A percentile compares a stretch with the other conserved stretches of the same genome.
phyloP scores from a whole-genome alignment of 2,329 filamentous ascomycete species.

The Hymenoscyphus linearis region DNA sequence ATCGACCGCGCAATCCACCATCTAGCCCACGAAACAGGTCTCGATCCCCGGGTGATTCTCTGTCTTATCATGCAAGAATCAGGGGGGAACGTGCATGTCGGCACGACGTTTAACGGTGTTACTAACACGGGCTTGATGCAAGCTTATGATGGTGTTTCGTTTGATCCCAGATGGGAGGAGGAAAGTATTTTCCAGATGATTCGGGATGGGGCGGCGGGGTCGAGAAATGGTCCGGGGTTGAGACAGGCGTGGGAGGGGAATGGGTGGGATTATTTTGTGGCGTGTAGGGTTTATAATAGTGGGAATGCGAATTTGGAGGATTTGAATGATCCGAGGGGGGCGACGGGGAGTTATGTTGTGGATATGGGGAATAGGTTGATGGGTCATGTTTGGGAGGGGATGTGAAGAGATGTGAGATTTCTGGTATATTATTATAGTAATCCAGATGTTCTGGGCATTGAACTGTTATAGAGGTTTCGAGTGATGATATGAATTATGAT shows the following conservation, averaged over 20 bases:
- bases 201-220: conserved; percentile 10
- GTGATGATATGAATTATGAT: no score
- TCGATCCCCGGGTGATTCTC: conserved; percentile 17
- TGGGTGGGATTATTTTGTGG: conserved; percentile 12
- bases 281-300: conserved; percentile 14
- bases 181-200: conserved; percentile 7
- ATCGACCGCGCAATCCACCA: conserved; percentile 11
- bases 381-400: conserved; percentile 11
- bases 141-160: conserved; percentile 4
- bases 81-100: background rate
- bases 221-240: conserved; percentile 10
- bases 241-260: conserved; percentile 8
- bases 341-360: conserved; percentile 12
- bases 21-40: conserved; percentile 12
- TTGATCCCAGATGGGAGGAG: conserved; percentile 6
- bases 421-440: no score
- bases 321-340: conserved; percentile 12
- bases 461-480: no score
- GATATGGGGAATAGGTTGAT: conserved; percentile 14
- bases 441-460: no score
- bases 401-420: conserved; percentile 1
- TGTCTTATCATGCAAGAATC: conserved; percentile 17
- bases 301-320: conserved; percentile 10
- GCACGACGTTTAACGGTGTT: conserved; percentile 8
- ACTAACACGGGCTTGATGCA: background rate